Evolutionary conservation across 2,329 filamentous ascomycete genomes (phyloP).

Genomic region (Pezicula rhizophila): DNA sequence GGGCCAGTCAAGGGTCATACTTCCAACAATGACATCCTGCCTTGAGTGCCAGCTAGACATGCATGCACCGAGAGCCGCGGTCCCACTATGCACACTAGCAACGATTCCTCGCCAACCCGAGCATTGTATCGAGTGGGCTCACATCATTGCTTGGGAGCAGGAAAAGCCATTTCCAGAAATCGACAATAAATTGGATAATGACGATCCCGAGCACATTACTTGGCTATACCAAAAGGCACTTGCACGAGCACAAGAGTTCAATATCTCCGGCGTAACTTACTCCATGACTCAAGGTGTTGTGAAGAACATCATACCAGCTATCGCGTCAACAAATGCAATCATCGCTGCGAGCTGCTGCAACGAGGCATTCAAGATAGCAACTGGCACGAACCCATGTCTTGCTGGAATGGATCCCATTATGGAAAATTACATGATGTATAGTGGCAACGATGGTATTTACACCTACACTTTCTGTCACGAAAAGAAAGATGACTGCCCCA

Average conservation of each 20-base stretch:
- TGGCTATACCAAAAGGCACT: slow-evolving; percentile 90
- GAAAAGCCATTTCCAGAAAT: slow-evolving; percentile 68
- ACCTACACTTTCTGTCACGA: slow-evolving; percentile 96
- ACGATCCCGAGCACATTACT: slow-evolving; percentile 94
- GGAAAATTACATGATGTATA: slow-evolving; percentile 99
- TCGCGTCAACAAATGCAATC: slow-evolving; percentile 95
- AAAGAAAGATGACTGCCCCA: slow-evolving; percentile 89
- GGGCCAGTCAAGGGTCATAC: slow-evolving; percentile 85
- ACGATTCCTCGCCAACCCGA: slow-evolving; percentile 95
- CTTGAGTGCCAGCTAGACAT: slow-evolving; percentile 98
- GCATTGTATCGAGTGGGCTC: slow-evolving; percentile 98
- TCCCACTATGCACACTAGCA: slow-evolving; percentile 92
- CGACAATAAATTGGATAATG: slow-evolving; percentile 68
- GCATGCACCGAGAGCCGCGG: slow-evolving; percentile 94
- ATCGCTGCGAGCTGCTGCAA: slow-evolving; percentile 95
- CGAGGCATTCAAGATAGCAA: slow-evolving; percentile 92
- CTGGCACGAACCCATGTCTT: slow-evolving; percentile 72
- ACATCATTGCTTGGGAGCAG: slow-evolving; percentile 94
- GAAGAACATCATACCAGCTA: slow-evolving; percentile 98
- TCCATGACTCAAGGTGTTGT: slow-evolving; percentile 94
- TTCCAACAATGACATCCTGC: slow-evolving; percentile 89
- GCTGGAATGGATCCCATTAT: slow-evolving; percentile 70
- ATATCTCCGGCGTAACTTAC: slow-evolving; percentile 89
- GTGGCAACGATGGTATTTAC: slow-evolving; percentile 90
- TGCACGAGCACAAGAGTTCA: slow-evolving; percentile 76